A percentile compares a stretch with the other conserved stretches of the same genome.
phyloP scores from a whole-genome alignment of 768 basidiomycete genomes.

The Dioszegia crocea region DNA sequence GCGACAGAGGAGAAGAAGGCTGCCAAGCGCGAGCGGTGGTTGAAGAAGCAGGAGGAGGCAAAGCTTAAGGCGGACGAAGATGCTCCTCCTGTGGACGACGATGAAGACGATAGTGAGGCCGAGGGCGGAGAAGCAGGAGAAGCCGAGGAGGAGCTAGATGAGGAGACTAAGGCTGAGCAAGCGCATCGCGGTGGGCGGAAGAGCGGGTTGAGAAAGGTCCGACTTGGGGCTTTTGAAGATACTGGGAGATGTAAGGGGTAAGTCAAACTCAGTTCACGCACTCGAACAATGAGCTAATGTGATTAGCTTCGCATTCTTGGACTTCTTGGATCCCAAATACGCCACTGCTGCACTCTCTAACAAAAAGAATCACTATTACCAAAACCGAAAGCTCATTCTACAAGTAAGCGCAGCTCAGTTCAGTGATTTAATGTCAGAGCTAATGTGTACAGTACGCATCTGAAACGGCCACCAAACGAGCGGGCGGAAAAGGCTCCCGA shows the following conservation, averaged over 20 bases:
- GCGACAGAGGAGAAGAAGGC: conserved; percentile 25
- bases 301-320: conserved; percentile 84
- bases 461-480: conserved; percentile 44
- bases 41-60: conserved; percentile 16
- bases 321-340: conserved; percentile 72
- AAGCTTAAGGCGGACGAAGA: conserved; percentile 9
- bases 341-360: conserved; percentile 80
- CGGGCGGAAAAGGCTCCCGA: conserved; percentile 22
- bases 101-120: conserved; percentile 54
- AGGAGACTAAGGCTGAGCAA: conserved; percentile 10
- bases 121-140: neutral
- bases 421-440: neutral
- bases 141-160: conserved; percentile 3
- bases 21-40: conserved; percentile 26
- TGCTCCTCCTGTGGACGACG: conserved; percentile 11
- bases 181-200: conserved; percentile 26
- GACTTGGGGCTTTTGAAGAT: conserved; percentile 95
- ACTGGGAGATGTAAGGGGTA: conserved; percentile 94
- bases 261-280: conserved; percentile 28
- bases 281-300: neutral
- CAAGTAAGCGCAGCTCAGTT: conserved; percentile 44
- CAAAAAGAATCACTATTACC: conserved; percentile 73
- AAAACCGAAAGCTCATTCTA: conserved; percentile 78
- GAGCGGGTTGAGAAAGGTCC: conserved; percentile 61
- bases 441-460: conserved; percentile 46